Base-by-base conservation (phyloP, 2,329 filamentous ascomycete genomes). In the Dothideomycetes sp. region DNA sequence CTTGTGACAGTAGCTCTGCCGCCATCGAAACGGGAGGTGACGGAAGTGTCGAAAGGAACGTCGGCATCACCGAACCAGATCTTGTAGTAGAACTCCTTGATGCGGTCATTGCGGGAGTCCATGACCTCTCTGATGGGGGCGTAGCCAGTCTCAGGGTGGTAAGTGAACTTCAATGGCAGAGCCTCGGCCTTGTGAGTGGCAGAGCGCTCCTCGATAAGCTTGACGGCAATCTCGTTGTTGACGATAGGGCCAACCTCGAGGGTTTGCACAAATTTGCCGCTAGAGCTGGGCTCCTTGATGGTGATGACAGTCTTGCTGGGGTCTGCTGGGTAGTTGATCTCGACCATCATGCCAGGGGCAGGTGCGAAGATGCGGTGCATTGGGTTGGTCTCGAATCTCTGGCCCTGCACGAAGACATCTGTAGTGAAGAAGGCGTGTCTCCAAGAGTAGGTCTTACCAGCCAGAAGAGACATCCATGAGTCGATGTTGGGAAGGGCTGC, bases 81-180 rank as follows among this genome's bases (percentile, higher is more conserved):
- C 52, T 81, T 80, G 79, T 94, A 98, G 73, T 98, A 98, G 63
- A 98, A 98, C 64, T 94, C 85, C 72, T 98, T 98, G 71, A 98
- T 96, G 49, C 86, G 84, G 59, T 98, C 89, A 60, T 98, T 98
- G 57, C 91, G 86, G 41, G 78, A 82, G 24, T 87, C 77, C 91
- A 98, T 98, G 48, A 96, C 83, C 64, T 98, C 91, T 47, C 82
- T 82, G 51, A 98, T 94, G 13, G 91, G 91, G n/a, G 93, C 89
- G 59, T 95, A 98, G 20, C 91, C 91, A 43, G 86, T 82, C 64
- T 96, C 89, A 2, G 91, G 91, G 59, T 88, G 84, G 66, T 98
- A 98, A 4, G 76, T 85, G 69, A 96, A 96, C 58, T 80, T 78
- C 50, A 98, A 78, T 16, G 84, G 82, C 44, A 98, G 68, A 16